phyloP scores from a whole-genome alignment of 176 grass and related monocot species.

The Aegilops umbellulata region DNA sequence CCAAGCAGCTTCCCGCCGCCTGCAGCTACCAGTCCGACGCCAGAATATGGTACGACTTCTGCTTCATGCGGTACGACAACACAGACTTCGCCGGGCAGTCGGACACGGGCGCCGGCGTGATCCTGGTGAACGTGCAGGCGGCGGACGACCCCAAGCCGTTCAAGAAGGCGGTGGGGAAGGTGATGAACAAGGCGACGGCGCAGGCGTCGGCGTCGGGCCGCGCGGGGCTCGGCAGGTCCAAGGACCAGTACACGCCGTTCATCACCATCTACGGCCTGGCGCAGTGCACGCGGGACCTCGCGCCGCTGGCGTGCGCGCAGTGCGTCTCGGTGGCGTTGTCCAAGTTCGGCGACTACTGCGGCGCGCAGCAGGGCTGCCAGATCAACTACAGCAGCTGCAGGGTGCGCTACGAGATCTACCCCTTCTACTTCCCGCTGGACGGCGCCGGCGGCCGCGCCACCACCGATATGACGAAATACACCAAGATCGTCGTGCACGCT shows the following conservation, averaged over 20 bases:
- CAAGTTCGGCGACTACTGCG: conserved; percentile 44
- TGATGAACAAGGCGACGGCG: conserved; percentile 30
- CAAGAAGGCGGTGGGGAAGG: conserved; percentile 42
- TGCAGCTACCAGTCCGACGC: conserved; percentile 56
- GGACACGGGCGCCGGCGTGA: conserved; percentile 39
- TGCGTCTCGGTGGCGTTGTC: conserved; percentile 58
- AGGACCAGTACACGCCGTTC: conserved; percentile 55
- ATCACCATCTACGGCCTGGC: conserved; percentile 57
- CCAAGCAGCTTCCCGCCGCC: conserved; percentile 46
- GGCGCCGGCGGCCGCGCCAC: not conserved
- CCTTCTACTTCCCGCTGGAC: conserved; percentile 67
- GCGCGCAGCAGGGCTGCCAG: conserved; percentile 50
- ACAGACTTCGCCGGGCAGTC: conserved; percentile 41
- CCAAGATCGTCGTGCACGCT: conserved; percentile 46
- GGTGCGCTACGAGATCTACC: conserved; percentile 79
- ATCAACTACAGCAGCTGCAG: conserved; percentile 71
- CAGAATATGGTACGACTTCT: conserved; percentile 76
- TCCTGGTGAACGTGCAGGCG: conserved; percentile 43
- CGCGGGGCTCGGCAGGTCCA: conserved; percentile 40
- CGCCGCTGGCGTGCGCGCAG: conserved; percentile 44
- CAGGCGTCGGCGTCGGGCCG: conserved; percentile 35
- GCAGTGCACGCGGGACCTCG: conserved; percentile 65
- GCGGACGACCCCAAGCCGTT: conserved; percentile 44
- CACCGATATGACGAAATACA: conserved; percentile 46
- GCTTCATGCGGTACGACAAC: conserved; percentile 63